Conservation (phyloP, 1,284 basidiomycete species). For the Neonothopanus nambi region DNA sequence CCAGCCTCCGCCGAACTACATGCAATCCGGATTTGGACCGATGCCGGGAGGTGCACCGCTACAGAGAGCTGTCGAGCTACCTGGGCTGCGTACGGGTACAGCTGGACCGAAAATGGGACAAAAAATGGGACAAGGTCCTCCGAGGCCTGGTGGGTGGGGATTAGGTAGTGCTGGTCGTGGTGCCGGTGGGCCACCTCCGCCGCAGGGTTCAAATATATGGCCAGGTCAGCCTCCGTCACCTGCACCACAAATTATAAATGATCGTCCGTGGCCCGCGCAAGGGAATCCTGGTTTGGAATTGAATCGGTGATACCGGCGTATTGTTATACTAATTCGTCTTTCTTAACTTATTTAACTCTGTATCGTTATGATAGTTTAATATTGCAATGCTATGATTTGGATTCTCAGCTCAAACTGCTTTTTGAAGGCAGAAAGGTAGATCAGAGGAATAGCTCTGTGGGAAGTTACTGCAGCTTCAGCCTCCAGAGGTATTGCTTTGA, state of each 20-base stretch:
- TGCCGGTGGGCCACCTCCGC: not conserved
- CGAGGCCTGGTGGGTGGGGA: constrained; percentile 9
- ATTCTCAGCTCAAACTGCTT: no score
- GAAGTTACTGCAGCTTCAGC: no score
- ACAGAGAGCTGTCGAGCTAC: constrained; percentile 51
- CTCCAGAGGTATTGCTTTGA: no score
- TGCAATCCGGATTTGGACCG: not conserved
- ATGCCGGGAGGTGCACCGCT: constrained; percentile 32
- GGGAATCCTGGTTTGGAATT: constrained; percentile 10
- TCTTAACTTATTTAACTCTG: constrained; percentile 1
- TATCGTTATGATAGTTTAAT: not conserved
- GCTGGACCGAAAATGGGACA: constrained; percentile 46
- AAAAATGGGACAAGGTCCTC: constrained; percentile 20
- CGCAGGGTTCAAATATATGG: constrained; percentile 12
- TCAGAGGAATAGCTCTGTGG: no score
- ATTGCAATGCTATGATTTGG: not conserved
- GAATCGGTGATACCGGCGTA: constrained; percentile 4
- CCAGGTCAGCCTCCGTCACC: constrained; percentile 9
- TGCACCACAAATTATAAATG: constrained; percentile 9
- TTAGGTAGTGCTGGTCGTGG: not conserved
- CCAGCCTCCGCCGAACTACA: constrained; percentile 7
- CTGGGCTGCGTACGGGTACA: constrained; percentile 46
- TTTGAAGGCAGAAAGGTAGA: no score
- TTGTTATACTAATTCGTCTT: not conserved
- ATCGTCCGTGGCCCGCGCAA: constrained; percentile 15